phyloP scores from a whole-genome alignment of 257 asterid species.

The Solanum virginianum region DNA sequence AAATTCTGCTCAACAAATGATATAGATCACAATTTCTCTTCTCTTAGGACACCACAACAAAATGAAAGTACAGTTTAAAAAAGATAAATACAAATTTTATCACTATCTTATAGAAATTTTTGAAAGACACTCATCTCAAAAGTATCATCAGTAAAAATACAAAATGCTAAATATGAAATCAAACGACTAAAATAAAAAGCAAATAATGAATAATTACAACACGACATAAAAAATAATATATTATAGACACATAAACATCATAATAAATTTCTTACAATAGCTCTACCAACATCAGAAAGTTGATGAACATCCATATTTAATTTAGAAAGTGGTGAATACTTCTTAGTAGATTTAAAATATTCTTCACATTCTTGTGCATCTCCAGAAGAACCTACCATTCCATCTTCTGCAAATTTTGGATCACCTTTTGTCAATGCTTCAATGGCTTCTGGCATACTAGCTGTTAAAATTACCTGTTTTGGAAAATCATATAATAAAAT shows the following conservation, averaged over 20 bases:
- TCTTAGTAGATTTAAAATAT: neutral
- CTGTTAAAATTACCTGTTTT: neutral
- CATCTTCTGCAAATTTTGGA: conserved; percentile 23
- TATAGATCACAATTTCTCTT: too few relatives aligned
- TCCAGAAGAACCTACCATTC: conserved; percentile 7
- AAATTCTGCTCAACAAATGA: too few relatives aligned
- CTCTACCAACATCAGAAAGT: conserved; percentile 27
- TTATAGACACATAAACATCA: neutral
- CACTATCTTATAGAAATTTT: too few relatives aligned
- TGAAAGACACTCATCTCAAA: too few relatives aligned
- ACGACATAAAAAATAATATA: too few relatives aligned
- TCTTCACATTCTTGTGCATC: conserved; percentile 13
- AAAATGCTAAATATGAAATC: too few relatives aligned
- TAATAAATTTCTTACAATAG: conserved; percentile 25
- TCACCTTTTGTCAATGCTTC: conserved; percentile 19
- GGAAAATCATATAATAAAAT: neutral
- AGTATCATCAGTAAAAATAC: too few relatives aligned
- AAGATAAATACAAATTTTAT: too few relatives aligned
- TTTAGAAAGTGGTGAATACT: conserved; percentile 3
- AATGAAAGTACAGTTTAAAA: too few relatives aligned
- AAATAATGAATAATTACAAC: too few relatives aligned
- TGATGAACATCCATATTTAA: conserved; percentile 14
- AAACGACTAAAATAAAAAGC: too few relatives aligned
- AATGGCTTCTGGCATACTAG: conserved; percentile 6
- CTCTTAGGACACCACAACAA: too few relatives aligned